Percentiles rank a stretch among this genome's conserved stretches.
Conservation (phyloP, 148 eudicot species). For the Spergularia bocconei region DNA sequence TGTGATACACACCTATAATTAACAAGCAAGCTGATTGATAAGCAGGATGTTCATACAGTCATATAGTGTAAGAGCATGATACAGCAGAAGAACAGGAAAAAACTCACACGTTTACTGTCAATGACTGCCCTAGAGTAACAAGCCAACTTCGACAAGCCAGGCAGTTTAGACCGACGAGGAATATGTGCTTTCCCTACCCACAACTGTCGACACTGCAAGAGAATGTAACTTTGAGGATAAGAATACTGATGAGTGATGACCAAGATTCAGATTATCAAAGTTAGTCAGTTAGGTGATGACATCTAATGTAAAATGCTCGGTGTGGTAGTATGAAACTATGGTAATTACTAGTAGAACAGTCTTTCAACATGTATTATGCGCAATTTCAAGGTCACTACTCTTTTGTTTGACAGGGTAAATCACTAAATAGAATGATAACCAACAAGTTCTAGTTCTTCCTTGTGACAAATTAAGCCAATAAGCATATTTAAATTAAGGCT, state of each 20-base stretch:
- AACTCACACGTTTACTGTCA: constrained; percentile 72
- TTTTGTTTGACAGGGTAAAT: too few species aligned
- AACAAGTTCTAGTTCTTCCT: too few species aligned
- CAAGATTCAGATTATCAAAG: not conserved
- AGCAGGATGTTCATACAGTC: not conserved
- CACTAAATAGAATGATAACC: too few species aligned
- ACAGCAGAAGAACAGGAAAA: constrained; percentile 1
- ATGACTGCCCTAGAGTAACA: constrained; percentile 53
- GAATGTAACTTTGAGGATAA: not conserved
- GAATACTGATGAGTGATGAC: not conserved
- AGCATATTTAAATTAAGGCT: too few species aligned
- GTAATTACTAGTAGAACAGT: too few species aligned
- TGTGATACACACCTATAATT: constrained; percentile 54
- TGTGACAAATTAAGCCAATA: too few species aligned
- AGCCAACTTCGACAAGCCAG: constrained; percentile 57
- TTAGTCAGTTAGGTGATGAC: not conserved
- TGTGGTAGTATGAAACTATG: too few species aligned
- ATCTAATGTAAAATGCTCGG: too few species aligned
- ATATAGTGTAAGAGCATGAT: not conserved
- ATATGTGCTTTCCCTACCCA: constrained; percentile 87
- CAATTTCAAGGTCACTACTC: too few species aligned
- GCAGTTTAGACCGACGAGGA: constrained; percentile 53
- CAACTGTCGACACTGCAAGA: constrained; percentile 60
- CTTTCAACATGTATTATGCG: too few species aligned
- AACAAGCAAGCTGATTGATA: not conserved